Evolutionary conservation across 805 yeast genomes (phyloP), one percentile per base, ranked within the genome.

Genomic region (Lipomyces chichibuensis): DNA sequence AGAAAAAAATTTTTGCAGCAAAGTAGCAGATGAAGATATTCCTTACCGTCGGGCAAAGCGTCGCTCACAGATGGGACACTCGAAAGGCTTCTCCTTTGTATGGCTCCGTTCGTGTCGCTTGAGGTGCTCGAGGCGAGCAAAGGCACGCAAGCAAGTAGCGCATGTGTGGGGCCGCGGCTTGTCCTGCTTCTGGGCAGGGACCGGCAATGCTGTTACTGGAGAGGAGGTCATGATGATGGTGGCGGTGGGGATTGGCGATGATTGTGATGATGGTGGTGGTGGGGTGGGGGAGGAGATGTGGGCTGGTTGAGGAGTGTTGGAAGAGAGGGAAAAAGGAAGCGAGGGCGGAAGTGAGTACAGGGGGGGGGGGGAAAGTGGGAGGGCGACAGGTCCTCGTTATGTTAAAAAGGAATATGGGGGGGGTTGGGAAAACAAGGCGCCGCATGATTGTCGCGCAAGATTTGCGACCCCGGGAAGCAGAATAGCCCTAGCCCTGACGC

Each of bases 81-180:
- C 95, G 80, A 89, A 94, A 0, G 98, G 98, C 76, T 92, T 92
- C 78, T 93, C 98, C 77, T 93, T 91, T 9, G 99, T 94, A 77
- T 94, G 99, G 0, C 96, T 88, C 53, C 98, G 82, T 74, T 92
- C 96, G 76, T 94, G 99, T 65, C 99, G 87, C 77, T 91, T 92
- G 75, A 95, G 83, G 78, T 94, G 99, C 78, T 94, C 99, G 59
- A 91, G 83, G 63, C 99, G 84, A 1, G 98, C 99, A 84, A 95
- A 95, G 2, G 97, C 97, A 67, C 99, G 83, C 0, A 98, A 91
- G 77, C 99, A 95, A 3, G 91, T 89, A 2, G 89, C 78, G 77
- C 99, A 95, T 11, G 91, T 84, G 75, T 91, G 97, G 0, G 98
- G 98, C 66, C 98, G 83, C 14, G 98, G 98, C 76, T 92, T 92